Percentiles rank a stretch among this genome's conserved stretches.
Evolutionary conservation across 2,329 filamentous ascomycete genomes (phyloP).

Genomic region (Aspergillus fumigatiaffinis): DNA sequence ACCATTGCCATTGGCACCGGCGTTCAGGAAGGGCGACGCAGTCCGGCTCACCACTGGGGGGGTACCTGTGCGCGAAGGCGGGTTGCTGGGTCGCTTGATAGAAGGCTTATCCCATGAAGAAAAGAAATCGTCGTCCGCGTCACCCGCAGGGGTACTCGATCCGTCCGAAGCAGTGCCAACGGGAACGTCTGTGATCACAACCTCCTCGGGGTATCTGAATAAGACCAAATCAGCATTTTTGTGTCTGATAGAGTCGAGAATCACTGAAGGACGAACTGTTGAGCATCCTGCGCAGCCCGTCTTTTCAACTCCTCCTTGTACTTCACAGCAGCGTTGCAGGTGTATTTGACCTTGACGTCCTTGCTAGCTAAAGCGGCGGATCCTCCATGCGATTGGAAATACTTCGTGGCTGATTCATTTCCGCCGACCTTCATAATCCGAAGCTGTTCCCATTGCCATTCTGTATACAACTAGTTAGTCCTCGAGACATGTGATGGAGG

Average conservation of each 20-base stretch:
- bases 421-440: constrained; percentile 97
- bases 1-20: constrained; percentile 62
- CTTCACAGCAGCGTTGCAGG: constrained; percentile 85
- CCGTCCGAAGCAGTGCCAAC: constrained; percentile 59
- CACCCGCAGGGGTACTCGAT: constrained; percentile 72
- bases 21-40: constrained; percentile 83
- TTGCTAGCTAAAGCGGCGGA: constrained; percentile 93
- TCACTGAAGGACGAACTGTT: constrained; percentile 61
- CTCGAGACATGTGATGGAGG: neutral
- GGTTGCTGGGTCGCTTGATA: constrained; percentile 93
- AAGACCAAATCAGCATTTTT: constrained; percentile 8
- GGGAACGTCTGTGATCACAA: constrained; percentile 72
- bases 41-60: constrained; percentile 77
- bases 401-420: constrained; percentile 97
- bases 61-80: constrained; percentile 82
- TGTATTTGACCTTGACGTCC: constrained; percentile 95
- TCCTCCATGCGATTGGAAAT: constrained; percentile 94
- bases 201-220: constrained; percentile 73
- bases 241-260: neutral
- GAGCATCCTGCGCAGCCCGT: constrained; percentile 75
- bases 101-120: constrained; percentile 98
- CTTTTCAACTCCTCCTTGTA: constrained; percentile 97
- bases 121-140: constrained; percentile 91
- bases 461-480: constrained; percentile 41
- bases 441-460: constrained; percentile 99